phyloP scores from a whole-genome alignment of 2,329 filamentous ascomycete species.

The Claviceps purpurea region DNA sequence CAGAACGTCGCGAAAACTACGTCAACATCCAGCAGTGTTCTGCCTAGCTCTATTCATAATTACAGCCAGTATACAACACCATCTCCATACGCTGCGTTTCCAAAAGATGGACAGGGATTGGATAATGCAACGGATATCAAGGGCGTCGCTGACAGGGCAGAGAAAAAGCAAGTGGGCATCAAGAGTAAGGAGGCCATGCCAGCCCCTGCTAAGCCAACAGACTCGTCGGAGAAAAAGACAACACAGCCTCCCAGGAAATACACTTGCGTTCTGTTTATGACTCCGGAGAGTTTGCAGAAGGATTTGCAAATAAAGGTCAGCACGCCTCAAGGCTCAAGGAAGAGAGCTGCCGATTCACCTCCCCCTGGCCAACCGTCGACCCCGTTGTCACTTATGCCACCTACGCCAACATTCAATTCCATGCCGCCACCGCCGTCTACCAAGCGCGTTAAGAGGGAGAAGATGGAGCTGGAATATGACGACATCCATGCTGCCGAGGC shows the following conservation, averaged over 20 bases:
- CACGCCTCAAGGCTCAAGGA: slow-evolving; percentile 43
- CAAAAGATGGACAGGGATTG: slow-evolving; percentile 38
- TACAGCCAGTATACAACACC: slow-evolving; percentile 83
- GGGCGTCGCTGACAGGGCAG: slow-evolving; percentile 18
- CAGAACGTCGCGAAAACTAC: slow-evolving; percentile 41
- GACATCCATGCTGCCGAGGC: slow-evolving; percentile 66
- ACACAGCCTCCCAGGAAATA: slow-evolving; percentile 48
- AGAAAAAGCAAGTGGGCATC: slow-evolving; percentile 17
- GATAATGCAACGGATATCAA: slow-evolving; percentile 18
- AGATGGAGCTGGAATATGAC: slow-evolving; percentile 61
- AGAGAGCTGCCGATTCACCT: slow-evolving; percentile 18
- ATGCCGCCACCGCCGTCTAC: slow-evolving; percentile 50
- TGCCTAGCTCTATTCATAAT: slow-evolving; percentile 80
- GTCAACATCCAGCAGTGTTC: slow-evolving; percentile 45
- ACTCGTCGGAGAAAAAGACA: slow-evolving; percentile 22
- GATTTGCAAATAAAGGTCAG: slow-evolving; percentile 66
- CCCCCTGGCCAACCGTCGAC: slow-evolving; percentile 53
- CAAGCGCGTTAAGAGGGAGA: slow-evolving; percentile 57
- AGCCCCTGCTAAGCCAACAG: slow-evolving; percentile 33
- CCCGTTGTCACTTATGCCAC: slow-evolving; percentile 43
- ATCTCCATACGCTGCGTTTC: slow-evolving; percentile 71
- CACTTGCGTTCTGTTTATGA: slow-evolving; percentile 78
- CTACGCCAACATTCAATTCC: slow-evolving; percentile 45
- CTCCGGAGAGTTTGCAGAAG: slow-evolving; percentile 56
- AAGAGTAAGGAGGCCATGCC: slow-evolving; percentile 48